Base-by-base conservation (phyloP, 2,329 filamentous ascomycete genomes). In the Xylariaceae sp. region DNA sequence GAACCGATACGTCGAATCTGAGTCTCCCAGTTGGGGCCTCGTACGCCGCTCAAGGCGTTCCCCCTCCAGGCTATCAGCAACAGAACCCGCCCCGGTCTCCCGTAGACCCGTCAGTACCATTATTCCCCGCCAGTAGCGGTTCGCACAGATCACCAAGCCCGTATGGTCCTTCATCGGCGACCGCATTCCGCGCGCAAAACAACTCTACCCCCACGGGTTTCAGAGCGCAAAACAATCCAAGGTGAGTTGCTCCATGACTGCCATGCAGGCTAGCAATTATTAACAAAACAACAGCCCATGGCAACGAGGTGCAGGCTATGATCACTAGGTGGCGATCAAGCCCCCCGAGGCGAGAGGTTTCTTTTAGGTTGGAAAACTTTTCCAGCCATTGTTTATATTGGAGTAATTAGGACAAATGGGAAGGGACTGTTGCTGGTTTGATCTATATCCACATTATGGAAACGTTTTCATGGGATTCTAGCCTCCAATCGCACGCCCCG, bases 251-350 rank as follows among this genome's bases (percentile, higher is more conserved):
- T n/a, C 28, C 9, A 23, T 8, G 24, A 43, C 19, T 29, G 29
- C 31, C 39, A 3, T 52, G 14, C 16, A 11, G 31, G 39, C 39
- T 8, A 23, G 64, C 56, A 58, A 68, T 71, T 62, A 73, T 63
- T 26, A 43, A 41, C 37, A 48, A 26, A 3, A 29, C 6, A 8
- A 17, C 63, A 83, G 80, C 71, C 80, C 80, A 61, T 84, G 81
- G 81, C 81, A 84, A 73, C 79, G 81, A 64, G 81, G 81, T 65
- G 81, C 81, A 52, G 81, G 81, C 60, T 84, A 84, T 68, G 81
- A 84, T 43, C 74, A 78, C 69, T 79, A 76, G 62, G 60, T 41
- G 43, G 52, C 50, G 65, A 52, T 58, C 53, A 39, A 64, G 28
- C 60, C 62, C 41, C 62, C 58, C 40, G 57, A 62, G 24, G 63